Evolutionary conservation across 2,329 filamentous ascomycete species (phyloP).

Genomic region (Pseudogymnoascus sp.): DNA sequence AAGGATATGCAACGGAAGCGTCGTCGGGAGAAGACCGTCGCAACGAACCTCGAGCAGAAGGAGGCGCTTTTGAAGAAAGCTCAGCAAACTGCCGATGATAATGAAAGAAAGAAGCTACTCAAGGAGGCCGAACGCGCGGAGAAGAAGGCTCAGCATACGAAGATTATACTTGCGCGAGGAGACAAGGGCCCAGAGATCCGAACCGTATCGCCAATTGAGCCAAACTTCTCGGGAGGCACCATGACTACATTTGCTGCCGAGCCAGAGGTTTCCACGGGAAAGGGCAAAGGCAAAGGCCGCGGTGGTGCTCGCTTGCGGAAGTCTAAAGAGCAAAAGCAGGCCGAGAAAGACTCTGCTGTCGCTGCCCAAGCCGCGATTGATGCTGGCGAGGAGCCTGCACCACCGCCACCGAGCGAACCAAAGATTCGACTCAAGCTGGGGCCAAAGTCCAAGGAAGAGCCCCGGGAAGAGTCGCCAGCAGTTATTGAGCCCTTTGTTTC

Average conservation of each 20-base stretch:
- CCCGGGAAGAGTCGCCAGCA: slow-evolving; percentile 30
- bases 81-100: slow-evolving; percentile 68
- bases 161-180: slow-evolving; percentile 76
- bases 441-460: slow-evolving; percentile 31
- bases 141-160: slow-evolving; percentile 87
- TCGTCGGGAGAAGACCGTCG: slow-evolving; percentile 90
- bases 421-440: slow-evolving; percentile 55
- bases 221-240: slow-evolving; percentile 74
- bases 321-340: slow-evolving; percentile 77
- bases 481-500: slow-evolving; percentile 54
- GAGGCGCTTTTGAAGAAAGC: slow-evolving; percentile 73
- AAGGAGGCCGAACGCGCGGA: slow-evolving; percentile 82
- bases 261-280: slow-evolving; percentile 40
- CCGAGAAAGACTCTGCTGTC: slow-evolving; percentile 74
- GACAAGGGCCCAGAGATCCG: slow-evolving; percentile 66
- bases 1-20: slow-evolving; percentile 99
- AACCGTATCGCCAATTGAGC: slow-evolving; percentile 60
- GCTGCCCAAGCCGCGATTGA: slow-evolving; percentile 79
- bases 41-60: slow-evolving; percentile 84
- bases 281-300: slow-evolving; percentile 42
- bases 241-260: slow-evolving; percentile 68
- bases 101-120: slow-evolving; percentile 70
- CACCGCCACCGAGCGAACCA: slow-evolving; percentile 32
- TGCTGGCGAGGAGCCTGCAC: slow-evolving; percentile 63
- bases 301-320: slow-evolving; percentile 67